Conservation (phyloP, 768 basidiomycete genomes). For the Psilocybe sp. region DNA sequence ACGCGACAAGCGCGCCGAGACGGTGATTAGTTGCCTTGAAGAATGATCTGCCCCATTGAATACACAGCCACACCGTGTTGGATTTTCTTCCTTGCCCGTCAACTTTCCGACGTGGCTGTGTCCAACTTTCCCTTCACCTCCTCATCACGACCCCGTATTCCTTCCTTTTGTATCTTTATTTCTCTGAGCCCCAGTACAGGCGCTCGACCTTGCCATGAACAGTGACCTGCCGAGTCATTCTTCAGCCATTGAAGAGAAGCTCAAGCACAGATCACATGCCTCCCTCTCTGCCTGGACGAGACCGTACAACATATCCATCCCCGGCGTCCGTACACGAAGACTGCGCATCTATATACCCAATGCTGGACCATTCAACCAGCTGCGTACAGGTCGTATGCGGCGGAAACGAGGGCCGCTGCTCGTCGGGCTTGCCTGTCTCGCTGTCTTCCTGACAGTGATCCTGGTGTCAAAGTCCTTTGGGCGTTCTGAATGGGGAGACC, state of each 20-base stretch:
- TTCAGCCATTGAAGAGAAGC: conserved; percentile 40
- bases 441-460: conserved; percentile 46
- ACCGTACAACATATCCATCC: conserved; percentile 56
- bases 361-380: conserved; percentile 41
- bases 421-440: conserved; percentile 48
- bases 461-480: conserved; percentile 41
- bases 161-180: conserved; percentile 1
- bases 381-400: conserved; percentile 44
- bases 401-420: conserved; percentile 55
- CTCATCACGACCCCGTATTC: background rate
- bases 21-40: too few relatives aligned
- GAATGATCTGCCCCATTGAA: too few relatives aligned
- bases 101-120: too few relatives aligned
- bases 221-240: conserved; percentile 40
- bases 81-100: too few relatives aligned
- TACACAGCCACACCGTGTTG: too few relatives aligned
- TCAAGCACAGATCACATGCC: conserved; percentile 28
- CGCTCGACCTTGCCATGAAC: conserved; percentile 12
- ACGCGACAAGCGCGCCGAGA: too few relatives aligned
- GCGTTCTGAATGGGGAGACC: conserved; percentile 39
- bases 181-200: background rate
- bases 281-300: conserved; percentile 43
- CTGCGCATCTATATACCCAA: conserved; percentile 60
- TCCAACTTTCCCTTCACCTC: background rate
- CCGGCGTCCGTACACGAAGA: conserved; percentile 54